Evolutionary conservation across 1,284 basidiomycete genomes (phyloP).

Genomic region (Coniophora puteana): DNA sequence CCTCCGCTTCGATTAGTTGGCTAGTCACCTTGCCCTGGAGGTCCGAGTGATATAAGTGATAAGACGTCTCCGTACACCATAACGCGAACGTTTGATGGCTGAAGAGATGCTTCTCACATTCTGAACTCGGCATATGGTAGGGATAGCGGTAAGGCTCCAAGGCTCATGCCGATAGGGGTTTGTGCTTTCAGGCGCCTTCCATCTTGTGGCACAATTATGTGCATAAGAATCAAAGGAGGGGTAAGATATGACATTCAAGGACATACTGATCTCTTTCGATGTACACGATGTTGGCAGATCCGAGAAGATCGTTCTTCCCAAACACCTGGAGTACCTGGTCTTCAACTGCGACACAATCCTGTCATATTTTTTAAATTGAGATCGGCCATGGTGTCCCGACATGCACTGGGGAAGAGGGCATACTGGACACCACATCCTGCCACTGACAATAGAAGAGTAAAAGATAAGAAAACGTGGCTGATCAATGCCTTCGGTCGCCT

Average conservation of each 20-base stretch:
- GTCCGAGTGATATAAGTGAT: neutral
- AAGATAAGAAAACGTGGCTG: slow-evolving; percentile 60
- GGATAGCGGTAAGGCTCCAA: slow-evolving; percentile 64
- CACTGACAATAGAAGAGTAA: slow-evolving; percentile 58
- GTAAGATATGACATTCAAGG: no score
- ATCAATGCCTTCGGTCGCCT: no score
- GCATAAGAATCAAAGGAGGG: no score
- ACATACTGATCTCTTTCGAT: no score
- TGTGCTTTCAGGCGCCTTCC: slow-evolving; percentile 62
- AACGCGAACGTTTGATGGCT: no score
- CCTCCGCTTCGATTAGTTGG: slow-evolving; percentile 55
- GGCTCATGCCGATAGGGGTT: slow-evolving; percentile 61
- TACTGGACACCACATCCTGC: slow-evolving; percentile 67
- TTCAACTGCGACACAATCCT: slow-evolving; percentile 78
- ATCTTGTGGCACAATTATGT: slow-evolving; percentile 41
- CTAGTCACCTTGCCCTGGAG: slow-evolving; percentile 48
- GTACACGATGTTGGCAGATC: no score
- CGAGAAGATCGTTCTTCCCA: no score
- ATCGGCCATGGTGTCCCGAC: slow-evolving; percentile 3
- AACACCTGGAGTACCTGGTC: no score
- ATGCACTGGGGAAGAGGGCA: slow-evolving; percentile 18
- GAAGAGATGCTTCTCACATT: slow-evolving; percentile 58
- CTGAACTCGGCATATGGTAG: slow-evolving; percentile 67
- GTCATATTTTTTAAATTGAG: slow-evolving; percentile 8
- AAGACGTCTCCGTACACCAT: no score